Base-by-base conservation (phyloP, 2,329 filamentous ascomycete genomes). In the Colletotrichum echinochloae region DNA sequence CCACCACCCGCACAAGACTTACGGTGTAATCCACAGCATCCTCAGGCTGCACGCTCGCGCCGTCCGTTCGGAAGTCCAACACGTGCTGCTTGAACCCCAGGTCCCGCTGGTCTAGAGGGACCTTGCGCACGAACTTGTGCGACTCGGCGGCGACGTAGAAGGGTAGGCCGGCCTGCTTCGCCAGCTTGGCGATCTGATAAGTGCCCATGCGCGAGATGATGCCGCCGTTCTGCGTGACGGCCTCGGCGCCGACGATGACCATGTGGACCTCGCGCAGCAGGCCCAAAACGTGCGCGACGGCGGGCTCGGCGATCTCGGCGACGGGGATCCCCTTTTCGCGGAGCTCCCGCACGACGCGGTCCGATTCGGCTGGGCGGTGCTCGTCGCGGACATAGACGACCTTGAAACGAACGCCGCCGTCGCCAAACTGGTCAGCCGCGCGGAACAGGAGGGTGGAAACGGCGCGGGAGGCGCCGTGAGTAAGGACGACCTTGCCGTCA, bases 121-220 rank as follows among this genome's bases (percentile, higher is more conserved):
- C 96, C 65, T 96, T 87, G 76, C 94, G 88, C 55, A 97, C 94
- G 78, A 99, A 98, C 83, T 99, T 99, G 85, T 99, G 96, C 76
- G 93, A 97, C 84, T 99, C 96, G 1, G 92, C 92, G 6, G 96
- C 94, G 23, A 97, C 94, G 77, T 97, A 97, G 75, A 98, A 94
- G 0, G 92, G 92, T 73, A 93, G 91, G 48, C 91, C 89, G 54
- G 85, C 85, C 35, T 81, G 79, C 76, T 91, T 91, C 6, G 95
- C 94, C 62, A 98, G 84, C 74, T 94, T 84, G 2, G 94, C 95
- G 75, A 98, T 91, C 83, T 97, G 94, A 75, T 93, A 95, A 2
- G 88, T 90, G 62, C 95, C 95, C 82, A 98, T 88, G 59, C 95
- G 87, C 30, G 93, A 95, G 74, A 99, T 93, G 75, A 98, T 92